These are phyloP conservation scores for Alternaria longipes DNA, from an alignment of 2,329 filamentous ascomycete genomes.

Conservation along the genomic window DNA sequence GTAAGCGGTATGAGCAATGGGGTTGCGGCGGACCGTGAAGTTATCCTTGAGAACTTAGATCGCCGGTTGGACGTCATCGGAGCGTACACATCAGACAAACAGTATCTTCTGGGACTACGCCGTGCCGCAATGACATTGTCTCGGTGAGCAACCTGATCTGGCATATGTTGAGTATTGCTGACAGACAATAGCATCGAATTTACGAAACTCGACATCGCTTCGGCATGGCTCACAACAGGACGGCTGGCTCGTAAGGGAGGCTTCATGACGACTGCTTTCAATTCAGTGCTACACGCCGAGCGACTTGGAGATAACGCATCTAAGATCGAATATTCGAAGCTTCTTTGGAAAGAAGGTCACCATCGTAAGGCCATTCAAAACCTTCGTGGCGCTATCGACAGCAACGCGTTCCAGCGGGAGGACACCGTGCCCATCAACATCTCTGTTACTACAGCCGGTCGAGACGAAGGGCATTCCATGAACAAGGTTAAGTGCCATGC, in stretches of 20 bases:
- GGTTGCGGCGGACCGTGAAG: conserved; percentile 46
- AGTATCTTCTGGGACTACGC: conserved; percentile 86
- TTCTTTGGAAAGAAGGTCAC: conserved; percentile 93
- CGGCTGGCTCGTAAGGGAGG: conserved; percentile 86
- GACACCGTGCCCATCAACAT: conserved; percentile 49
- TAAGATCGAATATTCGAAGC: conserved; percentile 90
- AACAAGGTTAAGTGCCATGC: conserved; percentile 77
- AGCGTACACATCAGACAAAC: conserved; percentile 90
- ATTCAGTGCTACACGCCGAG: conserved; percentile 88
- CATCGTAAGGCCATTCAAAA: conserved; percentile 95
- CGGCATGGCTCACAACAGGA: conserved; percentile 85
- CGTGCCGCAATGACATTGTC: conserved; percentile 87
- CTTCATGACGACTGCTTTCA: conserved; percentile 87
- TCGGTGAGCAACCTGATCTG: conserved; percentile 58
- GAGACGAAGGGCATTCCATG: conserved; percentile 50
- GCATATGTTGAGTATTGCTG: conserved; percentile 12
- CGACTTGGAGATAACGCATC: conserved; percentile 85
- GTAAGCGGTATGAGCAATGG: conserved; percentile 63
- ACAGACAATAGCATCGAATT: conserved; percentile 61
- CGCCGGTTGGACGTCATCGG: conserved; percentile 89
- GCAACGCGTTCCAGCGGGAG: conserved; percentile 73
- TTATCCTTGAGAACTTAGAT: conserved; percentile 66
- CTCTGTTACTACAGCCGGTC: conserved; percentile 51
- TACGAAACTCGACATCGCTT: conserved; percentile 76
- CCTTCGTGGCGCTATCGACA: conserved; percentile 83